Evolutionary conservation across 1,139 yeast species (phyloP), one percentile per base, ranked within the genome.

Genomic region (Hyphopichia burtonii): DNA sequence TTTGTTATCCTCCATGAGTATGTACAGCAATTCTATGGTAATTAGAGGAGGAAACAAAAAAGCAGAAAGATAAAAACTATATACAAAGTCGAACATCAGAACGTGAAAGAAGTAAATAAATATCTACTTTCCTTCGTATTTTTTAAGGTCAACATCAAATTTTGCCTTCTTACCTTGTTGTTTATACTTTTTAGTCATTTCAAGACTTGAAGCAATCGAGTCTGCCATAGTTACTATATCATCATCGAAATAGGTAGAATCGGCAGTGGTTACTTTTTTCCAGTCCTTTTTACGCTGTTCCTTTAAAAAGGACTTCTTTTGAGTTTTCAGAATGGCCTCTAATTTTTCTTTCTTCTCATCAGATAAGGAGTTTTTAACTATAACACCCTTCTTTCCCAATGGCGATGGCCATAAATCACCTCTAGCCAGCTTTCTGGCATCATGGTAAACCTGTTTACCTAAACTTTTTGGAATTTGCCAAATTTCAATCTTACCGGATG

Each of bases 341-440:
- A 73, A 58, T 43, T 66, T 66, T 9, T 66, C 68, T 39, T 58
- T 59, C 9, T 54, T 56, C 18, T 62, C 59, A 15, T 63, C 71
- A 28, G 67, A 55, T 12, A 72, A 41, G 27, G 54, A 55, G 37
- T 61, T 65, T 47, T 63, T 65, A 17, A 70, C 73, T 4, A 69
- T 59, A 11, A 74, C 80, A 8, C 83, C 75, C 65, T 91, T 91
- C 37, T 84, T 86, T 22, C 81, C 93, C 41, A 88, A 68, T 0
- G 86, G 84, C 98, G 98, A 93, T 0, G 86, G 84, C 98, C 98
- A 93, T 42, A 85, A 65, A 58, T 93, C 99, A n/a, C 97, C 96
- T 55, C 82, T 78, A 31, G 65, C 67, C 0, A 88, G 80, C 59
- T 93, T 91, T 45, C 98, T 75, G 0, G 96, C 96, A 66, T 93